phyloP scores from a whole-genome alignment of 2,329 filamentous ascomycete species.

The Gliomastix tumulicola region DNA sequence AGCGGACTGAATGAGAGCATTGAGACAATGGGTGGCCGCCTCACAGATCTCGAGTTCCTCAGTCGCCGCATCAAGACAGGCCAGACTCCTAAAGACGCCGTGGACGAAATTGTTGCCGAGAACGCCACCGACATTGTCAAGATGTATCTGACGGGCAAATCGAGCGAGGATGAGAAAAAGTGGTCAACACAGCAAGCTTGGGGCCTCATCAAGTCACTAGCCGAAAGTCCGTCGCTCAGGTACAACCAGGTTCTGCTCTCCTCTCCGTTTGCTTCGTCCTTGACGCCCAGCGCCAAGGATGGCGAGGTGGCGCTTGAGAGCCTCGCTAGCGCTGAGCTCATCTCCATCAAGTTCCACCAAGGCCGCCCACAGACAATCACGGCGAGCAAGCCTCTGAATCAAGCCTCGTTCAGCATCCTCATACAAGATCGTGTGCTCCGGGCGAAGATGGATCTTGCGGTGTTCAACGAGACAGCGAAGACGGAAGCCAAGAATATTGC shows the following conservation, averaged over 20 bases:
- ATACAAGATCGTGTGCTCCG: conserved; percentile 65
- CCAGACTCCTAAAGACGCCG: conserved; percentile 72
- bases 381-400: conserved; percentile 80
- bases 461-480: conserved; percentile 62
- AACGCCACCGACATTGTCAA: conserved; percentile 86
- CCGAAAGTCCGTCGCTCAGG: conserved; percentile 58
- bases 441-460: conserved; percentile 65
- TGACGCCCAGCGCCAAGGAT: conserved; percentile 38
- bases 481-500: conserved; percentile 68
- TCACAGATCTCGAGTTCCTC: conserved; percentile 94
- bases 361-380: conserved; percentile 74
- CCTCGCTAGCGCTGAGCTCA: conserved; percentile 79
- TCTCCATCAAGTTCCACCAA: conserved; percentile 64
- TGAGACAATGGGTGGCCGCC: conserved; percentile 72
- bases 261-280: conserved; percentile 61
- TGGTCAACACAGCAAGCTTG: conserved; percentile 88
- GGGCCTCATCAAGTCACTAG: conserved; percentile 76
- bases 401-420: conserved; percentile 71
- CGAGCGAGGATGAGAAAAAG: conserved; percentile 39
- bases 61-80: conserved; percentile 84
- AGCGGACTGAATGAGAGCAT: conserved; percentile 76
- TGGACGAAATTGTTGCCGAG: conserved; percentile 83
- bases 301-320: conserved; percentile 73
- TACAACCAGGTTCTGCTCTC: conserved; percentile 83
- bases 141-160: conserved; percentile 73